These are phyloP conservation scores for Coniochaeta sp. DNA, from an alignment of 2,329 filamentous ascomycete species.

Conservation along the genomic window DNA sequence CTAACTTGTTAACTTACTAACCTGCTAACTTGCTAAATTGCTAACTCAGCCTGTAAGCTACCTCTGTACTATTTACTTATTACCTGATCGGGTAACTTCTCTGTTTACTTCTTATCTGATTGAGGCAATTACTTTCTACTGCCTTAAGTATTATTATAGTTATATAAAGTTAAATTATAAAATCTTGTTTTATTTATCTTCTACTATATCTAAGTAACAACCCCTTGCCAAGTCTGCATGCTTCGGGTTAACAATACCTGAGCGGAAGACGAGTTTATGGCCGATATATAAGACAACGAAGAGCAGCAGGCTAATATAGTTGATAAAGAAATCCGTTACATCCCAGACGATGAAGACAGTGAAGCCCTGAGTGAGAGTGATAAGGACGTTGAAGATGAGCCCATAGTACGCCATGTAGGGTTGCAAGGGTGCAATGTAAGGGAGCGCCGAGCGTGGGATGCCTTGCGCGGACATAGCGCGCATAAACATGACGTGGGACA, in stretches of 20 bases:
- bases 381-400: constrained; percentile 55
- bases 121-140: no score
- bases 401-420: constrained; percentile 61
- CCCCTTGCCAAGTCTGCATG: not conserved
- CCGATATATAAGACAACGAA: constrained; percentile 53
- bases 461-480: constrained; percentile 47
- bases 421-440: constrained; percentile 55
- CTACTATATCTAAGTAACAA: not conserved
- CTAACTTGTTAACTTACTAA: no score
- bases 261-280: constrained; percentile 45
- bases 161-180: not conserved
- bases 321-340: constrained; percentile 53
- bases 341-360: constrained; percentile 59
- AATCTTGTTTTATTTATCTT: not conserved
- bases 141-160: not conserved
- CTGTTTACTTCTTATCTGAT: no score
- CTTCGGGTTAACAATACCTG: not conserved
- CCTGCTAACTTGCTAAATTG: no score
- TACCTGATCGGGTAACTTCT: no score
- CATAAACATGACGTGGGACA: constrained; percentile 60
- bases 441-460: constrained; percentile 49
- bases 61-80: no score
- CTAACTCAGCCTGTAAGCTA: no score
- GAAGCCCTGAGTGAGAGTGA: constrained; percentile 63
- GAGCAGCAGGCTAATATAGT: constrained; percentile 58